phyloP scores from a whole-genome alignment of 306 rosid genomes.

The Mimosa bimucronata region DNA sequence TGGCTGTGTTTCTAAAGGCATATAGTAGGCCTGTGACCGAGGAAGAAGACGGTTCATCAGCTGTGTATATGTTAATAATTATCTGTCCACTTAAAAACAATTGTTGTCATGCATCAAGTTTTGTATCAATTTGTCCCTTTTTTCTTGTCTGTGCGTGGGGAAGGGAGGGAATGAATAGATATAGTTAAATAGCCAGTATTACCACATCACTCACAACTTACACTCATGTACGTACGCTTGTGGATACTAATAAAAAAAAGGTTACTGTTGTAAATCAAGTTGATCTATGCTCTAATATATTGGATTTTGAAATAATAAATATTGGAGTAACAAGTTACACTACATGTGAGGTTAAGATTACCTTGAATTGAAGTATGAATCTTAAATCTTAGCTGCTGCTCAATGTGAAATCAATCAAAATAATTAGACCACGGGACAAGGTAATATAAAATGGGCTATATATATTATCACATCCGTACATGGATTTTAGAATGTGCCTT shows the following conservation, averaged over 20 bases:
- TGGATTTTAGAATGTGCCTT: not conserved
- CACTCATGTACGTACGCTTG: not conserved
- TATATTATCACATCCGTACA: not conserved
- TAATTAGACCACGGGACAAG: not conserved
- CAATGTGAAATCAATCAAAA: not conserved
- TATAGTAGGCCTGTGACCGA: not conserved
- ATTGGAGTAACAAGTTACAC: not conserved
- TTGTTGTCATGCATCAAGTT: not conserved
- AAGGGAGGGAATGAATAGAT: not conserved
- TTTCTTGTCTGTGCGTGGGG: not conserved
- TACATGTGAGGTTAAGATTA: not conserved
- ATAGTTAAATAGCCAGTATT: not conserved
- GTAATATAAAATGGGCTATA: not conserved
- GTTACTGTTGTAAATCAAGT: not conserved
- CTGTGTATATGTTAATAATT: not conserved
- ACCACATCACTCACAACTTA: not conserved
- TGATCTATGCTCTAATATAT: not conserved
- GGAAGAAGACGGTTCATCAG: not conserved
- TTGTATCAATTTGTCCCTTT: not conserved
- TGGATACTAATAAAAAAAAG: not conserved
- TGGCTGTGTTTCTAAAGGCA: constrained; percentile 1
- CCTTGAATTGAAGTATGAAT: not conserved
- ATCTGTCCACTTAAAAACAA: not conserved
- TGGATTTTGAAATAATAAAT: too few relatives aligned
- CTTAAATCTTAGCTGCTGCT: not conserved